Percentiles rank a stretch among this genome's conserved stretches.
Evolutionary conservation across 345 rosid genomes (phyloP).

Genomic region (Pistacia vera): DNA sequence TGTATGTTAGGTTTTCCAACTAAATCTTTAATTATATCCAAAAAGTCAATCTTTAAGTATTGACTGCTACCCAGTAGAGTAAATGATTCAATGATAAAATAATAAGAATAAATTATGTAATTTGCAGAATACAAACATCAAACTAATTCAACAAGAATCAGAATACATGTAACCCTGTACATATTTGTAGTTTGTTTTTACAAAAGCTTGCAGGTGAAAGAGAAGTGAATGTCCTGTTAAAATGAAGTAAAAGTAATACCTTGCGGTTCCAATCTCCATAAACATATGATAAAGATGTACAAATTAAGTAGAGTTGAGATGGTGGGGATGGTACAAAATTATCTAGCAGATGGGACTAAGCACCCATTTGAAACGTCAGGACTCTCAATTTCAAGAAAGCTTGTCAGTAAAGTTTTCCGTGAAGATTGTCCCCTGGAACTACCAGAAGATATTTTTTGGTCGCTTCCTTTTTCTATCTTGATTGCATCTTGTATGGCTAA

Average conservation of each 20-base stretch:
- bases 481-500: constrained; percentile 83
- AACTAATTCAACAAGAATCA: constrained; percentile 4
- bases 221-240: neutral
- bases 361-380: constrained; percentile 73
- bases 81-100: neutral
- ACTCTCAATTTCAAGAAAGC: constrained; percentile 92
- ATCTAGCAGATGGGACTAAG: constrained; percentile 83
- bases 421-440: constrained; percentile 71
- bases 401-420: constrained; percentile 77
- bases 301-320: neutral
- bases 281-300: neutral
- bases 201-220: neutral
- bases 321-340: constrained; percentile 4
- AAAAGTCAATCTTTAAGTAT: neutral
- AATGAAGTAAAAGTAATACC: neutral
- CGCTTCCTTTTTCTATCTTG: constrained; percentile 68
- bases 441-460: constrained; percentile 38
- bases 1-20: neutral
- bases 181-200: neutral
- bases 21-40: neutral
- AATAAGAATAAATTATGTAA: no score
- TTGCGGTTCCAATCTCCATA: neutral
- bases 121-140: neutral
- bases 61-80: neutral
- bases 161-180: neutral